Conservation (phyloP, 345 rosid species). For the Lumnitzera racemosa region DNA sequence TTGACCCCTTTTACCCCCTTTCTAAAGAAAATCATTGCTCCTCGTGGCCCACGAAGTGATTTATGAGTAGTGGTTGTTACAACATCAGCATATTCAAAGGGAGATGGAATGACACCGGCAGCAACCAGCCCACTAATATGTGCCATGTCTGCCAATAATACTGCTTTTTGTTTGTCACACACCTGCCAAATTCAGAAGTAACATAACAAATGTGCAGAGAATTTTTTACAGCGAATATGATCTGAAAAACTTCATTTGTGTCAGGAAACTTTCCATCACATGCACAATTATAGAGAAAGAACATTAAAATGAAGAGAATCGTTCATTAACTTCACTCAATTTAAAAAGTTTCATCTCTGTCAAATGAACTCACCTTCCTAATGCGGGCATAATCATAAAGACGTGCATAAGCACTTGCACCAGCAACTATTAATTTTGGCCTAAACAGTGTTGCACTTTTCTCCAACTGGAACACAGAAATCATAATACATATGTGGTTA, state of each 20-base stretch:
- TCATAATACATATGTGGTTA: slow-evolving; percentile 4
- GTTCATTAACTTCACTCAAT: background rate
- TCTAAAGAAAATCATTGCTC: slow-evolving; percentile 96
- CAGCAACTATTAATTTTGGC: slow-evolving; percentile 93
- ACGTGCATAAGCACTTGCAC: slow-evolving; percentile 98
- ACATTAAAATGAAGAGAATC: background rate
- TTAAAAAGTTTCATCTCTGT: background rate
- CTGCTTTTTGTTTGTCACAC: slow-evolving; percentile 90
- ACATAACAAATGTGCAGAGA: background rate
- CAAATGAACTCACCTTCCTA: slow-evolving; percentile 52
- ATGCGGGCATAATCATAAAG: slow-evolving; percentile 89
- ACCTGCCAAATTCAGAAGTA: slow-evolving; percentile 44
- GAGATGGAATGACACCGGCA: slow-evolving; percentile 93
- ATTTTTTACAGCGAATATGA: no score
- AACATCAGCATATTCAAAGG: slow-evolving; percentile 89
- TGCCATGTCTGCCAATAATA: slow-evolving; percentile 92
- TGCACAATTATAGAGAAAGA: background rate
- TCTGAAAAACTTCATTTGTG: no score
- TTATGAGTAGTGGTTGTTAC: slow-evolving; percentile 98
- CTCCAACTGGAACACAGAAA: slow-evolving; percentile 51
- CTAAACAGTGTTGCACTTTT: slow-evolving; percentile 78
- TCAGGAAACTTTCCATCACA: no score
- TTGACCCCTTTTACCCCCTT: slow-evolving; percentile 82
- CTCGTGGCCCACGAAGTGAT: slow-evolving; percentile 97
- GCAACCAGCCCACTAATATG: slow-evolving; percentile 97